Evolutionary conservation across 371 early-diverging fungal species (phyloP), one percentile per base, ranked within the genome.

Genomic region (Haplosporangium sp.): DNA sequence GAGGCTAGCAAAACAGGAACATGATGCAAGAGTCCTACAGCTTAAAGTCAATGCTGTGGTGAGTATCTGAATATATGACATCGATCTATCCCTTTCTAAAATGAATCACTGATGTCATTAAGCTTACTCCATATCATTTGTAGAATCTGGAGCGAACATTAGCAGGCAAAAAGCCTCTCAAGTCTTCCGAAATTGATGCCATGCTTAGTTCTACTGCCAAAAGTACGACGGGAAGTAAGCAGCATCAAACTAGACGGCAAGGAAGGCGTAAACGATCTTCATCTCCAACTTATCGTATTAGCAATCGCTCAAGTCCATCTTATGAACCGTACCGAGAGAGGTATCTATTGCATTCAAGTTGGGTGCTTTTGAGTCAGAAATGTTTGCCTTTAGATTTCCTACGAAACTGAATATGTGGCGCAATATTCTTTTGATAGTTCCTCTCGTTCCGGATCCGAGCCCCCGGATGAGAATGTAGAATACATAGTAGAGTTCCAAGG

Each of bases 41-140:
- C 71, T 79, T 20, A 79, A 74, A 50, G 68, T 79, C 40, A 74
- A 73, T 1, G 79, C 79, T 27, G 71, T 79, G 45, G 79, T 79
- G 74, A 34, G n/a, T 20, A 6, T 20, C 1, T 4, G 61, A 17
- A 17, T 5, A 55, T 37, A 52, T 39, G 8, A 50, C 20, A 9
- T 10, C 35, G 38, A 39, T n/a, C 27, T 27, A 35, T 39, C 4
- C 6, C 39, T 15, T 13, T 60, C n/a, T n/a, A 13, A 39, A 17
- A 60, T 4, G 7, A n/a, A 8, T 10, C 10, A 10, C 1, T 42
- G 10, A 42, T 42, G 42, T 6, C 10, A 39, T 42, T 27, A 27
- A 8, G 37, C 2, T 55, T 27, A 27, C 27, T 52, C 19, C 52
- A 17, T 4, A 44, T 40, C 8, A 34, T 19, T 45, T 6, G 42